Base-by-base conservation (phyloP, 495 filamentous ascomycete genomes). In the Xylaria curta region DNA sequence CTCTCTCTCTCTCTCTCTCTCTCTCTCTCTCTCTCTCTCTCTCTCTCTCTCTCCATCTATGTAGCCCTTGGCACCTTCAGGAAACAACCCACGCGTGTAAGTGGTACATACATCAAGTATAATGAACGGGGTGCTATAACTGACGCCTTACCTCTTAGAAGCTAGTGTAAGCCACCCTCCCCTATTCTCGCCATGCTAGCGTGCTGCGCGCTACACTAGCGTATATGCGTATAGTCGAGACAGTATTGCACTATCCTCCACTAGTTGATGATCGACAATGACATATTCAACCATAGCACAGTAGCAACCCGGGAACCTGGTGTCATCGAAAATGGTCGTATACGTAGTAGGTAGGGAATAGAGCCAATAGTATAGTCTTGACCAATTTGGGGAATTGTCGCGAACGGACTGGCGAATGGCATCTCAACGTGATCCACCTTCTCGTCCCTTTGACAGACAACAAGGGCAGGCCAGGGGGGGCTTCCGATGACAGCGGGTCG, bases 301-400 rank as follows among this genome's bases (percentile, higher is more conserved):
- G 68, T 62, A 33, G 46, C 46, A 70, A 62, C 68, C 68, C 68
- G 58, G 58, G 56, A 70, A 70, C 58, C 56, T 70, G 68, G 68
- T 31, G 68, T 13, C 19, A 46, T 70, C 59, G 24, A 42, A 46
- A 62, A 53, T 62, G 56, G 26, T 62, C 4, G 42, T 17, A 15
- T 46, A 44, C 36, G 36, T 38, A 44, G 9, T 44, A 69, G 42
- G 56, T 3, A 42, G 2, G 46, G 33, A 54, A 7, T 24, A 51
- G 33, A 40, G 24, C 54, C 28, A 70, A 24, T 28, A 4, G 8
- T 58, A 42, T 49, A 49, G 53, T 44, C 66, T 69, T 69, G 66
- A 26, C 69, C 40, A 38, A 66, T 59, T 71, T 31, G 36, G 69
- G 69, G 62, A 71, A 71, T 60, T 56, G 59, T 71, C 69, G 69